Evolutionary conservation across 1,139 yeast species (phyloP), one percentile per base, ranked within the genome.

Genomic region (Blastobotrys proliferans): DNA sequence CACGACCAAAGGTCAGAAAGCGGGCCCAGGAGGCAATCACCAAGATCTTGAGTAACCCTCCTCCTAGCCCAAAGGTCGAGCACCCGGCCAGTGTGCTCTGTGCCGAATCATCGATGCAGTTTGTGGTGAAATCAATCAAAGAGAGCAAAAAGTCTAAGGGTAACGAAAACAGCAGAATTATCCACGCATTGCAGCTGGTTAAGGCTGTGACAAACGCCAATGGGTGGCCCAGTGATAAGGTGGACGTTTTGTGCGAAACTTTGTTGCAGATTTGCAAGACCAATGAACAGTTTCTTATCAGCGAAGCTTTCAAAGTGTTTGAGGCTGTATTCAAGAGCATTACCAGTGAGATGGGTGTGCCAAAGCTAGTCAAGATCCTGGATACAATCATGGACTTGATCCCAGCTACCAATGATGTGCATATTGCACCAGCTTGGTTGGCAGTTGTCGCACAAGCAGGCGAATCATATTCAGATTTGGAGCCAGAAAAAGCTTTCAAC

Each of bases 1-100:
- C 86, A 35, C 77, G 98, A 61, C 98, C 99, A 26, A 94, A 94
- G 59, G 95, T 94, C 10, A 79, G 99, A 64, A 87, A 85, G 76
- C 80, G 97, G 69, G 95, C 97, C 1, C 85, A 83, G 55, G 98
- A 92, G 47, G 85, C 97, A 1, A 73, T 92, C 17, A 66, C 73
- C 38, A 73, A 69, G 4, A 69, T 92, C 25, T 68, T 92, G 51
- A 51, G 67, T 4, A 73, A 74, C 51, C 90, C 94, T 13, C 95
- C 96, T 10, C 76, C 87, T 0, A 83, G 90, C n/a, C 94, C 95
- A 8, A 70, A 79, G 13, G 74, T 81, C 6, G 81, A 76, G 36
- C 97, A 90, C 61, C 82, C 86, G 34, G 95, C 87, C 9, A 73
- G 92, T 21, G 64, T 71, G 1, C 60, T 78, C 40, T 79, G 88